Evolutionary conservation across 371 early-diverging fungal species (phyloP).

Genomic region (Funneliformis caledonium): DNA sequence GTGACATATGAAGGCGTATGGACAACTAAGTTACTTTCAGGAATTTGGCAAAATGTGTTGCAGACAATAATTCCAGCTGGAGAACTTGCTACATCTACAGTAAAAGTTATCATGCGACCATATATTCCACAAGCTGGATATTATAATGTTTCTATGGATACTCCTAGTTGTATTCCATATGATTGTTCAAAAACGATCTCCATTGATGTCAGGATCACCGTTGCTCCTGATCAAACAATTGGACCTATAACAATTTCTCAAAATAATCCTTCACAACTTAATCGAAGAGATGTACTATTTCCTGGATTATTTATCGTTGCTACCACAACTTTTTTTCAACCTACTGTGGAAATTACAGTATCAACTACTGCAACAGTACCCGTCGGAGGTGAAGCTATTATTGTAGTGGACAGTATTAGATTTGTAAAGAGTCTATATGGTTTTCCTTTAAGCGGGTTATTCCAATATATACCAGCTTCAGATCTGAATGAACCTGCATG

Average conservation of each 20-base stretch:
- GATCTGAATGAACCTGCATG: not conserved
- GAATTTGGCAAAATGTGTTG: constrained; percentile 38
- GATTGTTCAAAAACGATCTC: constrained; percentile 55
- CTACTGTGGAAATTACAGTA: constrained; percentile 51
- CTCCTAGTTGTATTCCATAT: constrained; percentile 60
- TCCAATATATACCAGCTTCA: constrained; percentile 21
- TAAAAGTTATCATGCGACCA: constrained; percentile 54
- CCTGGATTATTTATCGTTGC: constrained; percentile 54
- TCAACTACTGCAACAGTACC: constrained; percentile 46
- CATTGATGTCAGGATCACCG: constrained; percentile 52
- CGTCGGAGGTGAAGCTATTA: constrained; percentile 40
- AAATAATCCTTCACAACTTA: not conserved
- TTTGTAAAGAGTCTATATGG: constrained; percentile 58
- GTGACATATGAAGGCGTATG: constrained; percentile 49
- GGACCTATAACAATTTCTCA: constrained; percentile 12
- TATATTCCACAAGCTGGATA: constrained; percentile 66
- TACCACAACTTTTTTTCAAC: constrained; percentile 52
- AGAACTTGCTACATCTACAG: constrained; percentile 43
- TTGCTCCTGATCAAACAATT: constrained; percentile 26
- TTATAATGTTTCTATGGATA: constrained; percentile 59
- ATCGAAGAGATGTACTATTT: constrained; percentile 49
- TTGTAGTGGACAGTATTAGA: constrained; percentile 60
- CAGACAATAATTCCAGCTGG: constrained; percentile 4
- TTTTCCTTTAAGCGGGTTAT: constrained; percentile 38
- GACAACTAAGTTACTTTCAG: constrained; percentile 47